These are phyloP conservation scores for Biscogniauxia sp. DNA, from an alignment of 2,329 filamentous ascomycete species.

Conservation along the genomic window DNA sequence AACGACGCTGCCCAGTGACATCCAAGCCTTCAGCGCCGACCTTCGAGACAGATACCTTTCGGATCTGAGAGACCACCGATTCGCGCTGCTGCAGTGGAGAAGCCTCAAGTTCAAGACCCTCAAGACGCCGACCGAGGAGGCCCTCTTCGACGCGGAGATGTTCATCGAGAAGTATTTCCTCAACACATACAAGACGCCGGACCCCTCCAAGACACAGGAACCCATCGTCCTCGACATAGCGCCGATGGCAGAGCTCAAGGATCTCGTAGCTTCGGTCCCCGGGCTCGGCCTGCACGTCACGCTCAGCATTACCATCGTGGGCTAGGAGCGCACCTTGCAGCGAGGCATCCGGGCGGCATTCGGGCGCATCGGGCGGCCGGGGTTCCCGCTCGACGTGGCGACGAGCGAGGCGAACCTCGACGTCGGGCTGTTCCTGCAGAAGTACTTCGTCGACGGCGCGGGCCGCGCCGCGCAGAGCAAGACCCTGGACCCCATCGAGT, in stretches of 20 bases:
- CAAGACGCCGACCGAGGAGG: background rate
- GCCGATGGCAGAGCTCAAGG: background rate
- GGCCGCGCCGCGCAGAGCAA: background rate
- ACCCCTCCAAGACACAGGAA: background rate
- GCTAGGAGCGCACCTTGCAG: background rate
- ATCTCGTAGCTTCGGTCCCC: background rate
- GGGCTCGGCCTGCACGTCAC: background rate
- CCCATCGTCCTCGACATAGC: background rate
- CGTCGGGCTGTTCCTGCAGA: background rate
- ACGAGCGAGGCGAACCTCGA: background rate
- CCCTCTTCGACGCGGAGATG: background rate
- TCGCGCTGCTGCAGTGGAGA: background rate
- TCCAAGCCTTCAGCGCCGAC: background rate
- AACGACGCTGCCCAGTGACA: background rate
- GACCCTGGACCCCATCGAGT: background rate
- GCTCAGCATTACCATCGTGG: background rate
- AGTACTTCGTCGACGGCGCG: background rate
- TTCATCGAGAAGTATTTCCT: background rate
- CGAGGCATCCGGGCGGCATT: background rate
- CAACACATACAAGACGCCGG: too few relatives aligned
- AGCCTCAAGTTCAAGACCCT: background rate
- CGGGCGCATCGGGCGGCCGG: background rate
- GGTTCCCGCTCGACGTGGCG: background rate
- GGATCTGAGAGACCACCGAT: background rate
- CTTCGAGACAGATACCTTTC: background rate